These are phyloP conservation scores for Chrysoporthe puriensis DNA, from an alignment of 2,329 filamentous ascomycete genomes.

Conservation along the genomic window DNA sequence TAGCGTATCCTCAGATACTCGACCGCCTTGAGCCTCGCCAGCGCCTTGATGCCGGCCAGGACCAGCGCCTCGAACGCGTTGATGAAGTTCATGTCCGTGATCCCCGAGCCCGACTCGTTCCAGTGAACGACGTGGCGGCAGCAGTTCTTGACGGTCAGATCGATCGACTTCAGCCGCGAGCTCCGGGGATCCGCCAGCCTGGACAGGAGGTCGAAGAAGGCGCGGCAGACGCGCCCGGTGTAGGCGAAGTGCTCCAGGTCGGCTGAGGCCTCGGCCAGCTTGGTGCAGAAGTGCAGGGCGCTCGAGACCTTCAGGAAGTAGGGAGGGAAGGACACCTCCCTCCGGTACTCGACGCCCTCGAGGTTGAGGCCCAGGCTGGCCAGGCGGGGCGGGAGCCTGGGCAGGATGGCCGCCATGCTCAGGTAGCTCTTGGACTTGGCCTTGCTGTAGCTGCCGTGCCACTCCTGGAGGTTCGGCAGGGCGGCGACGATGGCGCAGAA, in stretches of 20 bases:
- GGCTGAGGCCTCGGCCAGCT: conserved; percentile 63
- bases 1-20: conserved; percentile 72
- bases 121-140: conserved; percentile 61
- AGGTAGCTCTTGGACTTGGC: conserved; percentile 75
- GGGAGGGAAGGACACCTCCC: conserved; percentile 62
- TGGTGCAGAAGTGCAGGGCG: conserved; percentile 66
- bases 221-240: conserved; percentile 71
- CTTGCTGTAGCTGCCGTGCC: conserved; percentile 69
- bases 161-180: conserved; percentile 65
- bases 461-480: conserved; percentile 66
- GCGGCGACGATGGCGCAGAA: conserved; percentile 65
- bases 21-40: conserved; percentile 62
- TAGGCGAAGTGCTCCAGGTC: conserved; percentile 71
- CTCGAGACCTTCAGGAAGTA: conserved; percentile 65
- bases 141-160: conserved; percentile 75
- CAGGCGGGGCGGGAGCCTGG: conserved; percentile 59
- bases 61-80: conserved; percentile 71
- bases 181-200: conserved; percentile 51
- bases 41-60: conserved; percentile 62
- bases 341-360: conserved; percentile 68
- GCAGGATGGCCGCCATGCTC: conserved; percentile 67
- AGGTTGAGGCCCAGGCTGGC: conserved; percentile 69
- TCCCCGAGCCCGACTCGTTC: conserved; percentile 69
- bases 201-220: conserved; percentile 67
- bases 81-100: conserved; percentile 74